Percentiles rank a stretch among this genome's conserved stretches.
phyloP scores from a whole-genome alignment of 257 asterid genomes.

The Nicotiana knightiana region DNA sequence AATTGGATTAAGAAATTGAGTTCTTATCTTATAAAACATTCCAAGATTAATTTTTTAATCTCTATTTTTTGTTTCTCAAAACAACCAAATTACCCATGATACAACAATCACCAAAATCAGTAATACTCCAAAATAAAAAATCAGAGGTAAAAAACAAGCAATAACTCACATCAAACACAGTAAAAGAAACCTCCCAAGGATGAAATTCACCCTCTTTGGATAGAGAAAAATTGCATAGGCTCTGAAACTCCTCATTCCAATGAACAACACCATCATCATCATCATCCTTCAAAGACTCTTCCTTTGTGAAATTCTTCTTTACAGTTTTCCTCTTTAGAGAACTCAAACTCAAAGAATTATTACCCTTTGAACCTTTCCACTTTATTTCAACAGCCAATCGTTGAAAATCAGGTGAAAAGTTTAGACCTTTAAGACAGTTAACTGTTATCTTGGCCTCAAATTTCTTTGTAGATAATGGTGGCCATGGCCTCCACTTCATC shows the following conservation, averaged over 20 bases:
- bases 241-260: constrained; percentile 64
- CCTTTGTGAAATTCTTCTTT: constrained; percentile 55
- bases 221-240: constrained; percentile 35
- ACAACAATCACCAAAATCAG: neutral
- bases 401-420: constrained; percentile 19
- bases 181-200: constrained; percentile 66
- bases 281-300: constrained; percentile 23
- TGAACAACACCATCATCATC: constrained; percentile 30
- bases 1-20: neutral
- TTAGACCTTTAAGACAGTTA: constrained; percentile 30
- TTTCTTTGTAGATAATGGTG: constrained; percentile 47
- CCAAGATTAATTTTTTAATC: neutral
- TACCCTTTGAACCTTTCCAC: constrained; percentile 64
- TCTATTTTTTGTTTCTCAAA: neutral
- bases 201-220: constrained; percentile 38
- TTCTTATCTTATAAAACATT: neutral
- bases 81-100: neutral
- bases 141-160: neutral
- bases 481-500: constrained; percentile 85
- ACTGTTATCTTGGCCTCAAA: constrained; percentile 45
- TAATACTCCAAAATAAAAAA: neutral
- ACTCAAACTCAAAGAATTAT: constrained; percentile 24
- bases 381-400: constrained; percentile 47
- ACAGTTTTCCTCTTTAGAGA: constrained; percentile 35
- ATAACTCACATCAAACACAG: constrained; percentile 53